Percentiles rank a stretch among this genome's conserved stretches.
phyloP scores from a whole-genome alignment of 768 basidiomycete genomes.

The Cystofilobasidium ferigula region DNA sequence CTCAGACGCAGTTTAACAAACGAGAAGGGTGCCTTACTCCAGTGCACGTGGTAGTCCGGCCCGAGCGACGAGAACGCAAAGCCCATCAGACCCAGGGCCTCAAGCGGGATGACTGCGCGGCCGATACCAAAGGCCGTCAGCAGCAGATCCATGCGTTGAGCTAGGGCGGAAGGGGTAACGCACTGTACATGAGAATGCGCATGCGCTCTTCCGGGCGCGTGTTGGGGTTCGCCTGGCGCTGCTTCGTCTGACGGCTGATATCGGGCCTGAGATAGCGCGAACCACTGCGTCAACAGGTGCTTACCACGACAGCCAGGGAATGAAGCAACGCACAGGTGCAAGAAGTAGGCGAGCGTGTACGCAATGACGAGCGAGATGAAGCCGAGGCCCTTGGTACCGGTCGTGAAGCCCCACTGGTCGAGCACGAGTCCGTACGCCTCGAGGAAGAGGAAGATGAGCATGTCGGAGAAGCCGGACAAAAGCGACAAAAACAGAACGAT shows the following conservation, averaged over 20 bases:
- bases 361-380: slow-evolving; percentile 35
- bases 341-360: slow-evolving; percentile 32
- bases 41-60: slow-evolving; percentile 8
- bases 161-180: no score
- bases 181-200: slow-evolving; percentile 23
- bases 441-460: slow-evolving; percentile 37
- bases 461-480: slow-evolving; percentile 35
- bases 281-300: no score
- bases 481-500: slow-evolving; percentile 36
- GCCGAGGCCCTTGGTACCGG: slow-evolving; percentile 29
- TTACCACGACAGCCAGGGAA: no score
- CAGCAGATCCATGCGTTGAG: no score
- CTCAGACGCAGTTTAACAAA: no score
- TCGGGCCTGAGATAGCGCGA: slow-evolving; percentile 16
- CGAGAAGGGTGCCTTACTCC: slow-evolving; percentile 18
- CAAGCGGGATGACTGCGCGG: slow-evolving; percentile 7
- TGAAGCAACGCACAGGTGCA: slow-evolving; percentile 27
- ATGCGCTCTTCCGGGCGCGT: slow-evolving; percentile 32
- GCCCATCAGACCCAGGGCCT: slow-evolving; percentile 20
- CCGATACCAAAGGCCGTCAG: no score
- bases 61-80: slow-evolving; percentile 30
- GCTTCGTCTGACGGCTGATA: slow-evolving; percentile 27
- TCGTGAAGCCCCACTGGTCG: slow-evolving; percentile 32
- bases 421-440: slow-evolving; percentile 33
- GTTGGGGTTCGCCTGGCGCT: slow-evolving; percentile 27